Evolutionary conservation across 257 asterid species (phyloP), one percentile per base, ranked within the genome.

Genomic region (Leptodermis oblonga): DNA sequence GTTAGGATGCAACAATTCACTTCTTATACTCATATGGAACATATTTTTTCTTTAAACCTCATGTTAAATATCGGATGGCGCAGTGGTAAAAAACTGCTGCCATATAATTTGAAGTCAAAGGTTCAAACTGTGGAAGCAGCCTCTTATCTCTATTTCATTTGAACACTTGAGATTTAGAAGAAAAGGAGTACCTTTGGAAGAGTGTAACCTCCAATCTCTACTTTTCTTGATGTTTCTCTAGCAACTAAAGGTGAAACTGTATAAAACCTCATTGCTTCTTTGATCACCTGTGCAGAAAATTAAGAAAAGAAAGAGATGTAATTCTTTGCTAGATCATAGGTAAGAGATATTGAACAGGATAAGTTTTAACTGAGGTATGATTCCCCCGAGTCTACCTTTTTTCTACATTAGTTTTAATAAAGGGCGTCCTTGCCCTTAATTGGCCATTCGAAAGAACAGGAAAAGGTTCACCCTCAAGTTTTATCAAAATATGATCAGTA

Each of bases 191-290:
- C 97, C 99, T 91, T 91, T 23, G 97, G 97, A 59, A 94, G 88
- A 26, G 68, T 81, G 76, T 91, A 94, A 20, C 97, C 99, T 74
- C 98, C 99, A 53, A 94, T 81, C 55, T 80, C 83, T 56, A 94
- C 96, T 79, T 82, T 43, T 3, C 90, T 79, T 34, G 94, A 89
- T 62, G 99, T 74, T 78, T 94, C 99, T 76, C 99, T 82, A 0
- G 98, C 99, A 76, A 94, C 90, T 65, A 91, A 83, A 42, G 99
- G 97, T 20, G 99, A 94, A 56, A 85, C 96, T 14, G 83, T 73
- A 78, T 87, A 91, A 69, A 88, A 85, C 70, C 98, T 86, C 99
- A 94, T 91, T 62, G 97, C 87, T 81, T 94, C 99, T 83, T 94
- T 94, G 52, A 91, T 88, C 72, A 94, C 97, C 99, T 93, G 82